phyloP scores from a whole-genome alignment of 345 rosid species.

The Citropsis articulata region DNA sequence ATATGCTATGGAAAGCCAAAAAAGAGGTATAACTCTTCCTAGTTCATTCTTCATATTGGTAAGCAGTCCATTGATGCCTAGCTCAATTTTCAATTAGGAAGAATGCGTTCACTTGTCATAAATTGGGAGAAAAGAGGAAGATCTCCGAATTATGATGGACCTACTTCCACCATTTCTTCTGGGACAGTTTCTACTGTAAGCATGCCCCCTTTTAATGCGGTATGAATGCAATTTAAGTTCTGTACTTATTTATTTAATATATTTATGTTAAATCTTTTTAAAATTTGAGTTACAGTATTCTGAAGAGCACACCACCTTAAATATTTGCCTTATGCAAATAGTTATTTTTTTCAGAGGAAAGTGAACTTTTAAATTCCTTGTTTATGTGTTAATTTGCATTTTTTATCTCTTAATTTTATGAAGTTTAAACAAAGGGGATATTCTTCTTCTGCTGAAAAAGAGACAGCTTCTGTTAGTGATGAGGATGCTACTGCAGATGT shows the following conservation, averaged over 20 bases:
- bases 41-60: slow-evolving; percentile 14
- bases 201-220: slow-evolving; percentile 50
- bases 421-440: slow-evolving; percentile 64
- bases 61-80: slow-evolving; percentile 12
- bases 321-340: background rate
- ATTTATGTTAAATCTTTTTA: background rate
- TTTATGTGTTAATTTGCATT: slow-evolving; percentile 14
- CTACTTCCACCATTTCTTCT: slow-evolving; percentile 35
- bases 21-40: slow-evolving; percentile 55
- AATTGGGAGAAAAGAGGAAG: slow-evolving; percentile 83
- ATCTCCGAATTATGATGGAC: slow-evolving; percentile 53
- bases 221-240: slow-evolving; percentile 26
- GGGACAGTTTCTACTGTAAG: slow-evolving; percentile 39
- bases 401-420: slow-evolving; percentile 6
- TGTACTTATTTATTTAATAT: background rate
- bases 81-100: slow-evolving; percentile 44
- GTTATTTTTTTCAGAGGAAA: background rate
- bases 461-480: slow-evolving; percentile 50
- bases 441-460: slow-evolving; percentile 49
- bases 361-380: background rate
- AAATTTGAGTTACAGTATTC: background rate
- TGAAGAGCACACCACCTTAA: background rate
- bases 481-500: slow-evolving; percentile 69
- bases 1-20: slow-evolving; percentile 47
- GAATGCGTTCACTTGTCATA: slow-evolving; percentile 52